Base-by-base conservation (phyloP, 306 rosid species). In the Styphnolobium japonicum region DNA sequence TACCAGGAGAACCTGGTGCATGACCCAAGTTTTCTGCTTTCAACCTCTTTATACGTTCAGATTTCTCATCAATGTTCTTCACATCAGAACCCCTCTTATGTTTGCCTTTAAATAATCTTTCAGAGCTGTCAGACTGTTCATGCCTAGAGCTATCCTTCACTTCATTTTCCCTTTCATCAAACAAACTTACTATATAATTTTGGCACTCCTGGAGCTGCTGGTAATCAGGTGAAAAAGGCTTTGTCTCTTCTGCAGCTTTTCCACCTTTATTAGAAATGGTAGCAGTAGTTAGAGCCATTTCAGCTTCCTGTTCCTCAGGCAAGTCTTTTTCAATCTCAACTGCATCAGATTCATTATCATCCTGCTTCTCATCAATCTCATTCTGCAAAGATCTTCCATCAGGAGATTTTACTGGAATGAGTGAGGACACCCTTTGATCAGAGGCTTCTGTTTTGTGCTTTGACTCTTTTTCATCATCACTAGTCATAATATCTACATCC, bases 401-500 rank as follows among this genome's bases (percentile, higher is more conserved):
- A 79, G 91, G 89, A 84, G 89, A 79, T 85, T 67, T 85, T 80
- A 84, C 84, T 27, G 86, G 87, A 75, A 77, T 18, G 33, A 85
- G 89, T 10, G 86, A 53, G 72, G 92, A 75, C 42, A 87, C 66
- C 81, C 75, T 87, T 40, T 51, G 89, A 77, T 85, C 89, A 36
- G 89, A 66, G 81, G 81, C 81, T 85, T 86, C 96, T 67, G 70
- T 61, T 82, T 87, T 85, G 78, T 27, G 79, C 79, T 91, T 88
- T 56, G 93, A 80, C 82, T 90, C 97, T 73, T 91, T 91, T 58
- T 96, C 99, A 90, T 95, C 99, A 73, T 93, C 97, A 82, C 98
- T 92, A n/a, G 94, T 89, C 97, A 96, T 86, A 67, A 96, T 96
- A 86, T 96, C 94, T 56, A 96, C 96, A 73, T 96, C 99, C 94